Evolutionary conservation across 1,139 yeast genomes (phyloP).

Genomic region (Blastobotrys capitulatus): DNA sequence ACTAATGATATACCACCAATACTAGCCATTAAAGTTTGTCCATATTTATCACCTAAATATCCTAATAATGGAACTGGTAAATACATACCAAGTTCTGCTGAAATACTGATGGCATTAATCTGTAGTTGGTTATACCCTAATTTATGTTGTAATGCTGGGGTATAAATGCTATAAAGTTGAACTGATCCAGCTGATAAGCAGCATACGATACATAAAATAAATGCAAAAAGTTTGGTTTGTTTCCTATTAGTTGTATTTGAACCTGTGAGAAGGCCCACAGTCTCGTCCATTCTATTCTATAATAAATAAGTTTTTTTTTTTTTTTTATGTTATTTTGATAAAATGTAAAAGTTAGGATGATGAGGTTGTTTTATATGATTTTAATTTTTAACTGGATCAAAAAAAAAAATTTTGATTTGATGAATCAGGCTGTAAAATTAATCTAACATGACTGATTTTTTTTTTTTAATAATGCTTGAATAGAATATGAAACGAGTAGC

Average conservation of each 20-base stretch:
- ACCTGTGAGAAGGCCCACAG: slow-evolving; percentile 7
- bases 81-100: slow-evolving; percentile 78
- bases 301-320: neutral
- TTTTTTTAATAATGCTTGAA: too few relatives aligned
- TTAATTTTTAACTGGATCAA: too few relatives aligned
- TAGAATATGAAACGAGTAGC: too few relatives aligned
- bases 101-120: slow-evolving; percentile 71
- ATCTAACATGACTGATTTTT: too few relatives aligned
- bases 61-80: slow-evolving; percentile 80
- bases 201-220: slow-evolving; percentile 18
- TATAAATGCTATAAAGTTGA: slow-evolving; percentile 70
- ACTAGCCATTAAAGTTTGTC: slow-evolving; percentile 68
- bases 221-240: slow-evolving; percentile 14
- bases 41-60: slow-evolving; percentile 74
- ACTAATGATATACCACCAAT: slow-evolving; percentile 58
- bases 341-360: too few relatives aligned
- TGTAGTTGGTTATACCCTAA: slow-evolving; percentile 62
- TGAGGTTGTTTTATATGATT: too few relatives aligned
- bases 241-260: neutral
- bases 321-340: too few relatives aligned
- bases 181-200: slow-evolving; percentile 78
- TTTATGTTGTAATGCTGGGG: slow-evolving; percentile 57
- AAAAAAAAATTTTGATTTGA: too few relatives aligned
- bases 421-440: too few relatives aligned
- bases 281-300: slow-evolving; percentile 1